phyloP scores from a whole-genome alignment of 768 basidiomycete genomes.

The Hericium rajendrae region DNA sequence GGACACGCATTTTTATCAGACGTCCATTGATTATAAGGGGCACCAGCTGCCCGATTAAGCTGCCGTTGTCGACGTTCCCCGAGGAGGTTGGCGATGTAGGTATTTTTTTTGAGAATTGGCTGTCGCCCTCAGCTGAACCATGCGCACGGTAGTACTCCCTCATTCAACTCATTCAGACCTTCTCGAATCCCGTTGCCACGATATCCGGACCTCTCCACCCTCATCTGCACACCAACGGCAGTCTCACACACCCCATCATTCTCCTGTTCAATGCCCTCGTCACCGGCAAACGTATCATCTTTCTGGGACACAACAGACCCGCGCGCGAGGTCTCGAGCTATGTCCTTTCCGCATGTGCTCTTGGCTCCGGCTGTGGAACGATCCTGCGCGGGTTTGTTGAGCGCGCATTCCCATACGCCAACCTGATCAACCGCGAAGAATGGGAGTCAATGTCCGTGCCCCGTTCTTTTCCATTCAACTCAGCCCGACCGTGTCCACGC shows the following conservation, averaged over 20 bases:
- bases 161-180: constrained; percentile 81
- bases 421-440: constrained; percentile 78
- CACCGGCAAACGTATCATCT: constrained; percentile 93
- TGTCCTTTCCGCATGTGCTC: constrained; percentile 89
- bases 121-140: constrained; percentile 7
- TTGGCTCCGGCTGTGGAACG: constrained; percentile 84
- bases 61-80: constrained; percentile 82
- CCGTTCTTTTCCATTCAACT: neutral
- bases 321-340: constrained; percentile 86
- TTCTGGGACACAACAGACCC: constrained; percentile 82
- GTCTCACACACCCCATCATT: constrained; percentile 87
- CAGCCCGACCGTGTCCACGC: neutral
- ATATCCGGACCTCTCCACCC: constrained; percentile 76
- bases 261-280: constrained; percentile 93
- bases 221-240: constrained; percentile 88
- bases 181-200: constrained; percentile 48
- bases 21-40: constrained; percentile 73
- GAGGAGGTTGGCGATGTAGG: constrained; percentile 96
- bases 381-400: constrained; percentile 81
- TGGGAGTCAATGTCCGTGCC: constrained; percentile 75
- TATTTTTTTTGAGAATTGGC: constrained; percentile 16
- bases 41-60: constrained; percentile 81
- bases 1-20: constrained; percentile 93
- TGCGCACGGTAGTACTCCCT: constrained; percentile 65
- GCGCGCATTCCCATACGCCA: constrained; percentile 92